Conservation (phyloP, 768 basidiomycete genomes). For the Boletus eberwhitei region DNA sequence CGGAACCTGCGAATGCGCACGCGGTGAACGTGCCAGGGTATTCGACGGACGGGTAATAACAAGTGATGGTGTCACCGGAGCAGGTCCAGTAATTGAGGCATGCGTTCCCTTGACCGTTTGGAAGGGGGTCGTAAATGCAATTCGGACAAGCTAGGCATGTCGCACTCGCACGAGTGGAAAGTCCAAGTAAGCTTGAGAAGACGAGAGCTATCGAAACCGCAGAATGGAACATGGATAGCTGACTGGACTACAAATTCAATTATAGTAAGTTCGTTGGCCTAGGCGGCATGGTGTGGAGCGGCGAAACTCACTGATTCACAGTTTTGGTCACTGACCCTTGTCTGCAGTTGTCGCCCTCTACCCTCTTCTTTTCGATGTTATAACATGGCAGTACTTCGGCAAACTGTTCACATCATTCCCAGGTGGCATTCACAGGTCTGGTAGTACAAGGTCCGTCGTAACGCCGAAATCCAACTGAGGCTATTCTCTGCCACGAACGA, state of each 20-base stretch:
- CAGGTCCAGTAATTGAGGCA: slow-evolving; percentile 10
- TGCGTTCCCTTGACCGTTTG: not conserved
- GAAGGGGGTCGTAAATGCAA: not conserved
- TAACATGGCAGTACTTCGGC: not conserved
- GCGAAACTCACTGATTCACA: not conserved
- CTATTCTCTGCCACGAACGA: not conserved
- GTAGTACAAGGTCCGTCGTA: not conserved
- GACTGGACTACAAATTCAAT: not conserved
- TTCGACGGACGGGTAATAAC: slow-evolving; percentile 11
- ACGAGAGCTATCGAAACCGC: not conserved
- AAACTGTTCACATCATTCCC: not conserved
- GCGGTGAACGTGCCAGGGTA: slow-evolving; percentile 10
- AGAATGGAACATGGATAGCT: not conserved
- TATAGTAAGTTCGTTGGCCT: not conserved
- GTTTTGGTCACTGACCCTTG: not conserved
- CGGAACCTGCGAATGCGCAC: not conserved
- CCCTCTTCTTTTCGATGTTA: not conserved
- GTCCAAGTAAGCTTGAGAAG: not conserved
- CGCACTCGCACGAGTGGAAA: not conserved
- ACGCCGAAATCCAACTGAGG: not conserved
- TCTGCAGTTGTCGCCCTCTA: not conserved
- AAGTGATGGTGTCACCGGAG: slow-evolving; percentile 2
- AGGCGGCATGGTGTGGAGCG: not conserved
- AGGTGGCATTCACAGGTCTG: not conserved
- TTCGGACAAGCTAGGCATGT: slow-evolving; percentile 2